Conservation (phyloP, 768 basidiomycete species). For the Trametes coccinea region DNA sequence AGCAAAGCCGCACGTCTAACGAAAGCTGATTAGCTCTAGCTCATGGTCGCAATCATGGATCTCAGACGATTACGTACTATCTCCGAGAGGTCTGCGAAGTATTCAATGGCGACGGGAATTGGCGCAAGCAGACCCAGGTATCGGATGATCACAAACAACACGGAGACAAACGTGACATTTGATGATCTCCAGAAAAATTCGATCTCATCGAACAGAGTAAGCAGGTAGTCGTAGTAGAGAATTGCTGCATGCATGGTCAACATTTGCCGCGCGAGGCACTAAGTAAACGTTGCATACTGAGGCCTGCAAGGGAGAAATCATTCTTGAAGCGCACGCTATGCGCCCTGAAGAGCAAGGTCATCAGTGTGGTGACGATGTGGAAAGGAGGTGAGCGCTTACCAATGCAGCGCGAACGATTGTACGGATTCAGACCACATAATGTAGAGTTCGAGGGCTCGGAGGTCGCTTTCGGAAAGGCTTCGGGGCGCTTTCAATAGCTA, state of each 20-base stretch:
- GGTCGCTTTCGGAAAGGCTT: too few species aligned
- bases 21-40: not conserved
- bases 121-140: slow-evolving; percentile 28
- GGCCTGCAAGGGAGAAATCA: not conserved
- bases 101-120: slow-evolving; percentile 20
- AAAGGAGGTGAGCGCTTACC: not conserved
- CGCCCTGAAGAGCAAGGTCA: slow-evolving; percentile 7
- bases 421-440: not conserved
- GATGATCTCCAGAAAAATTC: slow-evolving; percentile 44
- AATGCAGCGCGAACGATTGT: slow-evolving; percentile 11
- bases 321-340: slow-evolving; percentile 13
- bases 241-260: slow-evolving; percentile 20
- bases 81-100: slow-evolving; percentile 12
- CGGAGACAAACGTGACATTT: slow-evolving; percentile 20
- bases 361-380: not conserved
- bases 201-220: slow-evolving; percentile 46
- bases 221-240: slow-evolving; percentile 46
- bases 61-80: not conserved
- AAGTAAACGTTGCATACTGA: slow-evolving; percentile 1
- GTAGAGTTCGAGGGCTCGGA: too few species aligned
- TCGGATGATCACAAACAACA: slow-evolving; percentile 26
- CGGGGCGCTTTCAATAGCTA: too few species aligned
- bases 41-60: too few species aligned
- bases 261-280: not conserved
- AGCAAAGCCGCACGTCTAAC: not conserved